These are phyloP conservation scores for Anacardium occidentale DNA, from an alignment of 345 rosid genomes.

Conservation along the genomic window DNA sequence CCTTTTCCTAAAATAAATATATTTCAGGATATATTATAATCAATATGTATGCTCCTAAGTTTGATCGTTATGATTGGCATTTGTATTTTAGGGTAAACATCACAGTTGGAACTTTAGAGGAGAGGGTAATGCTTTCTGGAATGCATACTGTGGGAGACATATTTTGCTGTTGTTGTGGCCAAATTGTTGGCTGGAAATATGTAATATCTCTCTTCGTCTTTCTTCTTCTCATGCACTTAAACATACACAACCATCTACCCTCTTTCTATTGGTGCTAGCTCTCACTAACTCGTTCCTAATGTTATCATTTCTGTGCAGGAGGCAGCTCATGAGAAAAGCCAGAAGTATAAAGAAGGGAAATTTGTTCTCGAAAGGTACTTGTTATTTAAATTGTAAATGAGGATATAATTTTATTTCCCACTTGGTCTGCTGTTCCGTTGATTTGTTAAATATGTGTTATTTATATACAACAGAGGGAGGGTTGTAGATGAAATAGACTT, in stretches of 20 bases:
- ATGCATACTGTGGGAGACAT: constrained; percentile 80
- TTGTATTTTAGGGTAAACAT: constrained; percentile 64
- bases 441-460: background rate
- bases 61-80: constrained; percentile 5
- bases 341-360: constrained; percentile 83
- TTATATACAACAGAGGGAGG: constrained; percentile 46
- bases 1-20: background rate
- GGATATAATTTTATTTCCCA: background rate
- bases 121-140: constrained; percentile 79
- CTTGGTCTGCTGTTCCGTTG: background rate
- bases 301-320: constrained; percentile 42
- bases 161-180: constrained; percentile 90
- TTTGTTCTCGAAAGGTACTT: constrained; percentile 75
- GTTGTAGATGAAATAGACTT: constrained; percentile 77
- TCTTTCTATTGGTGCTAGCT: background rate
- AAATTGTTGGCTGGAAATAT: constrained; percentile 93
- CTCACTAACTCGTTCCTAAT: background rate
- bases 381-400: constrained; percentile 9
- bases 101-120: constrained; percentile 60
- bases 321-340: constrained; percentile 67
- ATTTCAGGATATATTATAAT: background rate
- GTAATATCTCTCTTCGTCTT: constrained; percentile 36
- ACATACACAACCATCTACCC: background rate
- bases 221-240: background rate
- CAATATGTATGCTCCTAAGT: background rate